These are phyloP conservation scores for Chimonanthus praecox DNA, from an alignment of 164 flowering plant genomes.

Conservation along the genomic window DNA sequence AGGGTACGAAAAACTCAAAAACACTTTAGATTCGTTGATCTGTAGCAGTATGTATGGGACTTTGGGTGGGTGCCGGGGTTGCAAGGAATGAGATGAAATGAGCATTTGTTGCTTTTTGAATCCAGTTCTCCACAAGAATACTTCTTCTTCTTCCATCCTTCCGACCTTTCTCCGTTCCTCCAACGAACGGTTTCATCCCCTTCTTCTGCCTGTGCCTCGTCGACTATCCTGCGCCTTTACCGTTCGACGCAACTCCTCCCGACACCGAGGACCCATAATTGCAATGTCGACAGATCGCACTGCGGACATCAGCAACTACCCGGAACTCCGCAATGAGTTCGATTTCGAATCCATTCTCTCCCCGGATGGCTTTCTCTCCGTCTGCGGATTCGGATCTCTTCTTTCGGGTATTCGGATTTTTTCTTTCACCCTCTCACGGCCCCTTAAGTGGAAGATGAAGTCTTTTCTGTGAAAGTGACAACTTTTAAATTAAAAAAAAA, in stretches of 20 bases:
- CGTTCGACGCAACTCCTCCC: not conserved
- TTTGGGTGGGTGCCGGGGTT: not conserved
- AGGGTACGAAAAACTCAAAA: not conserved
- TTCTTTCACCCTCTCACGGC: too few relatives aligned
- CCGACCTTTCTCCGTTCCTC: not conserved
- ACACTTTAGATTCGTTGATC: not conserved
- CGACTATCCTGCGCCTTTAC: not conserved
- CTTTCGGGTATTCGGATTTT: slow-evolving; percentile 51
- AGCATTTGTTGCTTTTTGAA: not conserved
- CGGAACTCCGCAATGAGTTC: slow-evolving; percentile 43
- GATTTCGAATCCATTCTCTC: slow-evolving; percentile 57
- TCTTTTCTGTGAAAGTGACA: too few relatives aligned
- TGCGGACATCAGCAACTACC: not conserved
- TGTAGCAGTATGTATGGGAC: not conserved
- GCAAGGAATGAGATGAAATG: not conserved
- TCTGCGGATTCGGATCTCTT: slow-evolving; percentile 95
- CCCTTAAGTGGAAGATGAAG: too few relatives aligned
- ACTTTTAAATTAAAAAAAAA: too few relatives aligned
- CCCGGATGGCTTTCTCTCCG: slow-evolving; percentile 47
- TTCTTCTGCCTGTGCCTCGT: not conserved
- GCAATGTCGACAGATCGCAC: not conserved
- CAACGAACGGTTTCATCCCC: not conserved
- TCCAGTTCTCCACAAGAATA: not conserved
- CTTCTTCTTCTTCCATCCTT: too few relatives aligned
- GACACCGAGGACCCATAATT: not conserved